A percentile compares a stretch with the other conserved stretches of the same genome.
Evolutionary conservation across 257 asterid species (phyloP).

Genomic region (Solanum verrucosum): DNA sequence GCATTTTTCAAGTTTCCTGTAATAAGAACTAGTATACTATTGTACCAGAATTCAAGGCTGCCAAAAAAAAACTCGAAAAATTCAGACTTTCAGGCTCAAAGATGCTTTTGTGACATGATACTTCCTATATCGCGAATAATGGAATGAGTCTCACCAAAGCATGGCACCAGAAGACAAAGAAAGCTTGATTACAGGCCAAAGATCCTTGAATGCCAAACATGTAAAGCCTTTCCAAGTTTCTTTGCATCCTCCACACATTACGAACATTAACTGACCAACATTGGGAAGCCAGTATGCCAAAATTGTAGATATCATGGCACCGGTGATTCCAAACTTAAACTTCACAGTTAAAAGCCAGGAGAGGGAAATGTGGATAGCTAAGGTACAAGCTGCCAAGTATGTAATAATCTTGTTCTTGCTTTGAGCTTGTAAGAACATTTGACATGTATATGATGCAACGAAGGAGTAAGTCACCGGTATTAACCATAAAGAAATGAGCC

Average conservation of each 20-base stretch:
- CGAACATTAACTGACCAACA: conserved; percentile 40
- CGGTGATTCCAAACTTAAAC: conserved; percentile 39
- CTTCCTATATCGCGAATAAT: neutral
- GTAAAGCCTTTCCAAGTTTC: conserved; percentile 77
- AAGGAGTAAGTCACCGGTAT: conserved; percentile 51
- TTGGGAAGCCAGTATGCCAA: conserved; percentile 77
- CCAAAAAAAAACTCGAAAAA: neutral
- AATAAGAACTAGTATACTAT: conserved; percentile 46
- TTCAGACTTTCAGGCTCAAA: neutral
- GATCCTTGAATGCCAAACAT: conserved; percentile 49
- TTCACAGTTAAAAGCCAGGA: conserved; percentile 60
- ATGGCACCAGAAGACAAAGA: conserved; percentile 72
- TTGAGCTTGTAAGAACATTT: conserved; percentile 73
- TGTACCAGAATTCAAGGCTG: conserved; percentile 82
- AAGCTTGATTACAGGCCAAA: conserved; percentile 58
- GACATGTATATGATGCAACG: conserved; percentile 51
- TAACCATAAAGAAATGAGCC: conserved; percentile 40
- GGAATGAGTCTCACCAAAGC: conserved; percentile 39
- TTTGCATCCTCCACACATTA: conserved; percentile 48
- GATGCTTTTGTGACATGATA: neutral
- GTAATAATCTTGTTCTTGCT: conserved; percentile 69
- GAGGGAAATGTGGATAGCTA: conserved; percentile 39
- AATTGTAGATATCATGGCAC: conserved; percentile 54
- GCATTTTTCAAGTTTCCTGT: conserved; percentile 60
- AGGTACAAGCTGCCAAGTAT: conserved; percentile 40